phyloP scores from a whole-genome alignment of 257 asterid species.

The Gentiana macrophylla region DNA sequence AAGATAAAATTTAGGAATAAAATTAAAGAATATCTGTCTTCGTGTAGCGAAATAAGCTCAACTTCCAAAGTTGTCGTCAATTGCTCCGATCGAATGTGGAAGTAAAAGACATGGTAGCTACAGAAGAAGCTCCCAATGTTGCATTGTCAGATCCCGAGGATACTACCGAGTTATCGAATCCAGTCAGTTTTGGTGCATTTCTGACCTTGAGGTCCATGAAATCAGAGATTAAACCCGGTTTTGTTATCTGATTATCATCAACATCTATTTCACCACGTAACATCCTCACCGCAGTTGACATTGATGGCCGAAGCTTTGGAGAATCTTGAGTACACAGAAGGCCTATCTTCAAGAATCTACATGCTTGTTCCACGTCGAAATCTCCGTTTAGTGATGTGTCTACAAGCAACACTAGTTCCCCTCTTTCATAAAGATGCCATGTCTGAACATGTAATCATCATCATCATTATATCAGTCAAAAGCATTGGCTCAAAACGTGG shows the following conservation, averaged over 20 bases:
- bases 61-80: no score
- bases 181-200: constrained; percentile 30
- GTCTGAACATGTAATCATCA: constrained; percentile 38
- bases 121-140: constrained; percentile 43
- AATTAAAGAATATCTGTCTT: no score
- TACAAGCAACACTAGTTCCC: constrained; percentile 51
- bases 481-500: no score
- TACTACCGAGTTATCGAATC: constrained; percentile 18
- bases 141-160: constrained; percentile 45
- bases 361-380: constrained; percentile 77
- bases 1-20: no score
- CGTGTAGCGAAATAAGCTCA: no score
- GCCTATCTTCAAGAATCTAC: constrained; percentile 71
- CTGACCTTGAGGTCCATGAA: constrained; percentile 80
- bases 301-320: constrained; percentile 80
- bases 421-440: constrained; percentile 69
- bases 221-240: constrained; percentile 85
- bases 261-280: constrained; percentile 42
- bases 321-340: constrained; percentile 89
- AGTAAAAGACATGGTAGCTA: constrained; percentile 39
- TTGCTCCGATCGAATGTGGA: constrained; percentile 15
- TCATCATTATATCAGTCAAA: no score
- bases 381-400: constrained; percentile 60
- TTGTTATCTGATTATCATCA: constrained; percentile 42
- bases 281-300: constrained; percentile 74